Base-by-base conservation (phyloP, 176 grass and related monocot species). In the Canna indica region DNA sequence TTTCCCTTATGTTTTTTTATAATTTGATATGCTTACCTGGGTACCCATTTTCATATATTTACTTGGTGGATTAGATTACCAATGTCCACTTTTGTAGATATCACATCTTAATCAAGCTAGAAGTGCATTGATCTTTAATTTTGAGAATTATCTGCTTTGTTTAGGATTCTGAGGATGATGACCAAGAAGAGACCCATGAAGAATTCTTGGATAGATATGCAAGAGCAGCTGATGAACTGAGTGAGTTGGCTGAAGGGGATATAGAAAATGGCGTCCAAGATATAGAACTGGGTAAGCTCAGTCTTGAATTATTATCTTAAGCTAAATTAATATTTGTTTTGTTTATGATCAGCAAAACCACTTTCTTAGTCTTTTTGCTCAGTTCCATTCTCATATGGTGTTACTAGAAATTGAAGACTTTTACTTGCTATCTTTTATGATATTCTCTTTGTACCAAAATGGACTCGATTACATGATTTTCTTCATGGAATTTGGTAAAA, bases 141-240 rank as follows among this genome's bases (percentile, higher is more conserved):
- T 22, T 25, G 3, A n/a, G 75, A 47, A 41, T 15, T 67, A 25
- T 67, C n/a, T 68, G 27, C 36, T n/a, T 30, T 73, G 77, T 74
- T 17, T 71, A 96, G 91, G 91, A 96, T 83, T 88, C 91, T 0
- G 91, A 96, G 38, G 85, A 88, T 16, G 91, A 88, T 70, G 79
- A 80, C 26, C 69, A 59, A 31, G 85, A 96, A 62, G 91, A 96
- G 78, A 96, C 85, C 0, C 80, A 88, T 73, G 85, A 96, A 74
- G 88, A 96, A 77, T 91, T 86, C 60, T 80, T 96, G 36, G 63
- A 85, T n/a, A 88, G 88, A 80, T 96, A 87, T 29, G 88, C 85
- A 7, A 73, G 74, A 7, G 91, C 77, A 26, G 86, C 84, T 45
- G 75, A 86, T 73, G 84, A 81, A 73, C 48, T 80, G 14, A 77